Evolutionary conservation across 345 rosid species (phyloP).

Genomic region (Populus simonii): DNA sequence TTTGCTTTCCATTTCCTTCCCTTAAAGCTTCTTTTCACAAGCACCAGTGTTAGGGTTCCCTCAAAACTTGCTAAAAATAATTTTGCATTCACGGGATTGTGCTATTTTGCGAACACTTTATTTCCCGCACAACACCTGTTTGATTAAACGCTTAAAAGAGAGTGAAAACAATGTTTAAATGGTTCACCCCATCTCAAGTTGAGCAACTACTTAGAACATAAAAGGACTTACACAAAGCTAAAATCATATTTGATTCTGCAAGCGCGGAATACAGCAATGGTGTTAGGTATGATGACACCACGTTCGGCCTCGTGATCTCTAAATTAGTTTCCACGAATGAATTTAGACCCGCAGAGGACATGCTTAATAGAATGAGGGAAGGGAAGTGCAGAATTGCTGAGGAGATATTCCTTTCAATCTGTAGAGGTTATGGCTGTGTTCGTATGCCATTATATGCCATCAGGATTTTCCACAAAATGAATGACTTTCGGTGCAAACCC

Average conservation of each 20-base stretch:
- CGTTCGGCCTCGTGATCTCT: conserved; percentile 60
- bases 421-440: conserved; percentile 75
- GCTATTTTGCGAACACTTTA: not conserved
- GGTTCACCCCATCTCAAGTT: conserved; percentile 24
- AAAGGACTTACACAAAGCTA: conserved; percentile 55
- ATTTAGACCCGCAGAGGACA: conserved; percentile 64
- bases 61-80: not conserved
- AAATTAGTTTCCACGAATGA: conserved; percentile 65
- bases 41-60: not conserved
- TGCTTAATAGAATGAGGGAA: conserved; percentile 62
- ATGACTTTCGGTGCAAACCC: conserved; percentile 55
- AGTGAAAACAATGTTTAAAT: conserved; percentile 9
- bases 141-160: not conserved
- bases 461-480: conserved; percentile 68
- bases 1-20: not conserved
- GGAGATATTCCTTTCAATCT: conserved; percentile 58
- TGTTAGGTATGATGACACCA: conserved; percentile 49
- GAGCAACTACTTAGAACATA: conserved; percentile 59
- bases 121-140: not conserved
- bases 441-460: conserved; percentile 68
- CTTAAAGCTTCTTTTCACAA: not conserved
- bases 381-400: conserved; percentile 57
- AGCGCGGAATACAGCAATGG: conserved; percentile 72
- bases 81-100: fast-evolving
- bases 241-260: conserved; percentile 61